Conservation (phyloP, 2,329 filamentous ascomycete genomes). For the Penicillium sp. region DNA sequence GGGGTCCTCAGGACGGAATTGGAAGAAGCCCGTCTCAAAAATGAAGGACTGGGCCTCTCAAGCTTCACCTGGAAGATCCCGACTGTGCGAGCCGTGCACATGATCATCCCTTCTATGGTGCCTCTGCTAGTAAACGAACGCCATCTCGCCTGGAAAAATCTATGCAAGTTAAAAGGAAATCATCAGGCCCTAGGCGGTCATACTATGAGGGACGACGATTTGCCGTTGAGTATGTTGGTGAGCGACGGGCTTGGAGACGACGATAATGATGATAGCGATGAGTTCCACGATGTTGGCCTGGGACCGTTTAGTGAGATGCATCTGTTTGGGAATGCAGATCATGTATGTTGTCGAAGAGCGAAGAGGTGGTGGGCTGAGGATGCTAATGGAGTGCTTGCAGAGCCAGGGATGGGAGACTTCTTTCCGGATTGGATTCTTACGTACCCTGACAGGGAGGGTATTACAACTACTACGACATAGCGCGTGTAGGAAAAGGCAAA, state of each 20-base stretch:
- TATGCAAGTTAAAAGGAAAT: constrained; percentile 1
- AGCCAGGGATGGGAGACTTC: neutral
- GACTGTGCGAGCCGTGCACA: neutral
- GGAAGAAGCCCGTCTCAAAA: neutral
- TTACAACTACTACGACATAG: neutral
- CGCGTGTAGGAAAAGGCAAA: neutral
- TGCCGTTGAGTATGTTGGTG: neutral
- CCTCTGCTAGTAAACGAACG: neutral
- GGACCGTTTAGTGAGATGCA: constrained; percentile 2
- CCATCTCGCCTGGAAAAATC: neutral
- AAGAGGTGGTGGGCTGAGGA: constrained; percentile 7
- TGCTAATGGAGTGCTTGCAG: neutral
- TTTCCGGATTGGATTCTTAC: neutral
- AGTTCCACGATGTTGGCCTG: neutral
- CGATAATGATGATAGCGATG: neutral
- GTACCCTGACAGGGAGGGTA: neutral
- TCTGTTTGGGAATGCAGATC: neutral
- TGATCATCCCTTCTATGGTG: neutral
- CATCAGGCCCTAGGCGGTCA: neutral
- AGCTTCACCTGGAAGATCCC: constrained; percentile 8
- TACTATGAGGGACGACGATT: neutral
- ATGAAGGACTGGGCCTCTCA: neutral
- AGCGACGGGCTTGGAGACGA: neutral
- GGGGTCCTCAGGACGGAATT: neutral
- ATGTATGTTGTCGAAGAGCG: neutral